phyloP scores from a whole-genome alignment of 768 basidiomycete genomes.

The Tremella fuciformis region DNA sequence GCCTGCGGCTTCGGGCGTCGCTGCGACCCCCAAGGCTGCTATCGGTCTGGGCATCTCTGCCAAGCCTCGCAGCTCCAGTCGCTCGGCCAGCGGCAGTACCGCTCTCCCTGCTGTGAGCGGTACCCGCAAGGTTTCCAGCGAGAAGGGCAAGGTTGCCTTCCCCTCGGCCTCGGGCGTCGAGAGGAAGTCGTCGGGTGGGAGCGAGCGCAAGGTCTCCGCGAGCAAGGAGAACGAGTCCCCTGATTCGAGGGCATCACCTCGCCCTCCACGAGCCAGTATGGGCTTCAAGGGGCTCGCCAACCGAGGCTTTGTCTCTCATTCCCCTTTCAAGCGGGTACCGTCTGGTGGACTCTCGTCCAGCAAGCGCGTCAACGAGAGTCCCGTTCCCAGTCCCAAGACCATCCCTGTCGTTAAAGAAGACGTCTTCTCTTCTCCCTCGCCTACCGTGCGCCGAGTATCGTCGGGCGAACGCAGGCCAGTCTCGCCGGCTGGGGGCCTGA shows the following conservation, averaged over 20 bases:
- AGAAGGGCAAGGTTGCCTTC: slow-evolving; percentile 26
- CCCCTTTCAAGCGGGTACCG: slow-evolving; percentile 40
- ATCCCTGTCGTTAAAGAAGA: slow-evolving; percentile 33
- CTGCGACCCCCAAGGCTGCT: slow-evolving; percentile 33
- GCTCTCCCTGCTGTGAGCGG: slow-evolving; percentile 25
- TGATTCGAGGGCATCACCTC: slow-evolving; percentile 24
- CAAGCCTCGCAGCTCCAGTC: slow-evolving; percentile 25
- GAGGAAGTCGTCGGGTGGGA: slow-evolving; percentile 16
- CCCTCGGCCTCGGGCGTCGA: slow-evolving; percentile 8
- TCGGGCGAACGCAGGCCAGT: background rate
- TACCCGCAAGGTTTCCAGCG: slow-evolving; percentile 38
- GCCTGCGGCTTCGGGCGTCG: slow-evolving; percentile 28
- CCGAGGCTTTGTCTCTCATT: slow-evolving; percentile 36
- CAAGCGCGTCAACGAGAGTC: slow-evolving; percentile 20
- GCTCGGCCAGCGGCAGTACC: slow-evolving; percentile 22
- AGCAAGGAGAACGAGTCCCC: slow-evolving; percentile 43
- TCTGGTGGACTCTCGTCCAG: slow-evolving; percentile 25
- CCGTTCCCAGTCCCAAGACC: slow-evolving; percentile 23
- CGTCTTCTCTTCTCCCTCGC: slow-evolving; percentile 40
- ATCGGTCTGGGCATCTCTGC: slow-evolving; percentile 45
- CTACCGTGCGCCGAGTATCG: slow-evolving; percentile 18
- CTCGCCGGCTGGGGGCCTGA: slow-evolving; percentile 18
- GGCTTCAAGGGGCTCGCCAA: slow-evolving; percentile 47
- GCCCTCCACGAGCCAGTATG: slow-evolving; percentile 35
- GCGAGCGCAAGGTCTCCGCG: slow-evolving; percentile 27